Percentiles rank a stretch among this genome's conserved stretches.
Evolutionary conservation across 179 eudicot genomes (phyloP).

Genomic region (Sideroxylon spinosum): DNA sequence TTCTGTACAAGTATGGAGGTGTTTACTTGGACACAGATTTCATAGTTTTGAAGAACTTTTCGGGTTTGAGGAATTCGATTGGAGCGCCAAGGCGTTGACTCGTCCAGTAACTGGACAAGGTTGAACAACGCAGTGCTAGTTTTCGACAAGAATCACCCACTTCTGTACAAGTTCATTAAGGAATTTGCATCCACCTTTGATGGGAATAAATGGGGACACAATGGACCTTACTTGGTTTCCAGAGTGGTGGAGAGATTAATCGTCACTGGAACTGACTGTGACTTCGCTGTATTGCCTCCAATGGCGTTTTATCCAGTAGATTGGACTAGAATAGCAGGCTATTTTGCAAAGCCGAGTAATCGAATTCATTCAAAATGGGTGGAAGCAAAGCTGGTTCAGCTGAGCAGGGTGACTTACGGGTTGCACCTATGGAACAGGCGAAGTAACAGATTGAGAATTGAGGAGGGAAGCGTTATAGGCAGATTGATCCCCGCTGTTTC

Average conservation of each 20-base stretch:
- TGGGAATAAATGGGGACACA: conserved; percentile 94
- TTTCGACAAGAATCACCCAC: conserved; percentile 70
- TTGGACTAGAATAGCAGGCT: conserved; percentile 46
- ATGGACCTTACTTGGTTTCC: conserved; percentile 88
- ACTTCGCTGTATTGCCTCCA: conserved; percentile 50
- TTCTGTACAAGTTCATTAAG: conserved; percentile 58
- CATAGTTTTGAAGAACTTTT: conserved; percentile 55
- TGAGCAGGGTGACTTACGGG: conserved; percentile 37
- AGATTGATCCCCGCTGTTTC: conserved; percentile 47
- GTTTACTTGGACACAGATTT: conserved; percentile 82
- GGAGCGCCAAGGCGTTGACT: conserved; percentile 74
- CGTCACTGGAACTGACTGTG: conserved; percentile 15
- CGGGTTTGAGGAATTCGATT: conserved; percentile 41
- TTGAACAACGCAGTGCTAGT: conserved; percentile 84
- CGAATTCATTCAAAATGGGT: conserved; percentile 28
- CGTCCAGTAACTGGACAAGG: conserved; percentile 50
- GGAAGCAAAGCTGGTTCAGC: conserved; percentile 26
- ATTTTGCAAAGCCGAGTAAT: conserved; percentile 24
- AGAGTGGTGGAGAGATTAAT: conserved; percentile 48
- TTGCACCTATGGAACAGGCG: conserved; percentile 70
- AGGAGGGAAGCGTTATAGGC: conserved; percentile 51
- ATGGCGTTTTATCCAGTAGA: conserved; percentile 64
- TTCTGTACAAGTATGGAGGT: conserved; percentile 81
- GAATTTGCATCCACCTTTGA: conserved; percentile 79
- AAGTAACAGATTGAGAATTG: conserved; percentile 38